Conservation (phyloP, 441 rosid species). For the Arabidopsis hybrid region DNA sequence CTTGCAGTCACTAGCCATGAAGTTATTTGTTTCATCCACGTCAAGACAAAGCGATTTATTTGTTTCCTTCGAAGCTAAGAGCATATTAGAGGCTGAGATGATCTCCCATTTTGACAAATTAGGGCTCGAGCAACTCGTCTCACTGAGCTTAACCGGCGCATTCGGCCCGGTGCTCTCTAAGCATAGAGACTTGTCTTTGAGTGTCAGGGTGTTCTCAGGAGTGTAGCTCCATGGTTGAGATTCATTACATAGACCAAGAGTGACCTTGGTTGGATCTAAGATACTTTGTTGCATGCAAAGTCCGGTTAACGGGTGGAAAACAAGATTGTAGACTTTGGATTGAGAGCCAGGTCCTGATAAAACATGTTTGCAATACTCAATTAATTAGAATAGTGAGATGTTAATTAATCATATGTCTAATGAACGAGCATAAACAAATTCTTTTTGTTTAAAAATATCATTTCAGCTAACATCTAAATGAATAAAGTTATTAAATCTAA, state of each 20-base stretch:
- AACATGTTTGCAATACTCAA: not conserved
- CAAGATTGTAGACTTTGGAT: slow-evolving; percentile 14
- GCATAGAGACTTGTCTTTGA: slow-evolving; percentile 15
- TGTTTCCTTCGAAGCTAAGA: slow-evolving; percentile 16
- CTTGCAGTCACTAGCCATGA: slow-evolving; percentile 21
- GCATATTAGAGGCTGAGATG: slow-evolving; percentile 31
- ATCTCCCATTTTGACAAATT: slow-evolving; percentile 15
- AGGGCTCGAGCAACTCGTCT: slow-evolving; percentile 1
- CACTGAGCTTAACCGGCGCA: slow-evolving; percentile 13
- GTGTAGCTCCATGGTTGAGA: slow-evolving; percentile 32
- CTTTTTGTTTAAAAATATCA: not conserved
- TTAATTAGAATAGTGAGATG: not conserved
- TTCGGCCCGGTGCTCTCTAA: slow-evolving; percentile 8
- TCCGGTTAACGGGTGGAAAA: slow-evolving; percentile 32
- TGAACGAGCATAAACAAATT: not conserved
- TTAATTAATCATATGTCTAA: not conserved
- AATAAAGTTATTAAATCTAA: not conserved
- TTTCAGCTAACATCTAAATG: not conserved
- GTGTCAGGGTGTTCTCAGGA: not conserved
- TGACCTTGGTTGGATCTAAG: not conserved
- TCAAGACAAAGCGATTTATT: slow-evolving; percentile 27
- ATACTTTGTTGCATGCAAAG: slow-evolving; percentile 24
- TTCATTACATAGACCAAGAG: slow-evolving; percentile 23
- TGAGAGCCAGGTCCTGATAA: slow-evolving; percentile 21
- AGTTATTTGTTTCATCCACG: slow-evolving; percentile 23